phyloP scores from a whole-genome alignment of 768 basidiomycete species.

The Suillus cothurnatus region DNA sequence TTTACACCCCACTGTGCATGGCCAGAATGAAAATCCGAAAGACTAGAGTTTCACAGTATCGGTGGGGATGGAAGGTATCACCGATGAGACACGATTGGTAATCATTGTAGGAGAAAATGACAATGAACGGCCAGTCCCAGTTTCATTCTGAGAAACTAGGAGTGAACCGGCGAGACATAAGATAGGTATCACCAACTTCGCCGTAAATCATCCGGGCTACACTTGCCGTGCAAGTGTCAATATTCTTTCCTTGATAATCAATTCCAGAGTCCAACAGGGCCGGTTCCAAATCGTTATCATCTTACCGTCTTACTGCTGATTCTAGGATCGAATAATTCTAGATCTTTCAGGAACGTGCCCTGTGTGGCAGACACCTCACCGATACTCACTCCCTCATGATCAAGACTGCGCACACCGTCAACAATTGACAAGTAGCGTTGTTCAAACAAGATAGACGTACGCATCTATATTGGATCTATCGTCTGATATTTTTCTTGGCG shows the following conservation, averaged over 20 bases:
- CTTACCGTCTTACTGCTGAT: not conserved
- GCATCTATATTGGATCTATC: not conserved
- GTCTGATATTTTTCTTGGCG: not conserved
- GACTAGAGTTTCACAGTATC: conserved; percentile 54
- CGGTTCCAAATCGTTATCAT: not conserved
- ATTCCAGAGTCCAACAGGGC: not conserved
- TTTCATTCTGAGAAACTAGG: conserved; percentile 29
- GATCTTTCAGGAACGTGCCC: too few relatives aligned
- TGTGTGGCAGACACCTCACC: not conserved
- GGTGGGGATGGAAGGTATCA: conserved; percentile 49
- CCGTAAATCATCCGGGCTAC: conserved; percentile 32
- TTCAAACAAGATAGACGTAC: not conserved
- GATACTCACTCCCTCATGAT: not conserved
- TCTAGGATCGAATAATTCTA: not conserved
- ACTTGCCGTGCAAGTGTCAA: not conserved
- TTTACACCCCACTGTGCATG: conserved; percentile 37
- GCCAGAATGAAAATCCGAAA: conserved; percentile 51
- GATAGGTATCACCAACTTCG: conserved; percentile 8
- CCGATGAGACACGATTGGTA: conserved; percentile 39
- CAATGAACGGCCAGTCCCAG: conserved; percentile 36
- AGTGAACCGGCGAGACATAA: not conserved
- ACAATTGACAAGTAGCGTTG: not conserved
- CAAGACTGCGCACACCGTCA: not conserved
- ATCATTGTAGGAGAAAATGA: conserved; percentile 37
- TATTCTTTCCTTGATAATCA: not conserved